These are phyloP conservation scores for Cadophora luteo-olivacea DNA, from an alignment of 2,329 filamentous ascomycete species.

Conservation along the genomic window DNA sequence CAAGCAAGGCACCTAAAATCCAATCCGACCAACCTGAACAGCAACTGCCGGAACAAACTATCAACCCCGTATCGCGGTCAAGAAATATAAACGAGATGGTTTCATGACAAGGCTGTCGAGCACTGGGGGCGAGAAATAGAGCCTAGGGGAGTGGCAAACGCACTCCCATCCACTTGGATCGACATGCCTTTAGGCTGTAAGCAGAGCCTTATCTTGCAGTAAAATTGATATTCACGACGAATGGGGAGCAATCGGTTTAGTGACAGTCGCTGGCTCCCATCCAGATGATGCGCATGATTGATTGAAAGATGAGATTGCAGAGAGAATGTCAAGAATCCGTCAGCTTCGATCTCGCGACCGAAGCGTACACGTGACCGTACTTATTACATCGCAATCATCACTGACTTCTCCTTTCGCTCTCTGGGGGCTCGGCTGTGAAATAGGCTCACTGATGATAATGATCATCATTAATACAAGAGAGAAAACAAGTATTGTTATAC, in stretches of 20 bases:
- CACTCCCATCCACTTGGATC: neutral
- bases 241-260: neutral
- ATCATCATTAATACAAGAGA: too few species aligned
- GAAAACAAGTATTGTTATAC: too few species aligned
- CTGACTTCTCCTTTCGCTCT: too few species aligned
- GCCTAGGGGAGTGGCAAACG: neutral
- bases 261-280: neutral
- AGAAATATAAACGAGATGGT: neutral
- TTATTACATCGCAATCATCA: too few species aligned
- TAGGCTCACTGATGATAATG: too few species aligned
- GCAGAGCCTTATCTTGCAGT: neutral
- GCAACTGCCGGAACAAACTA: neutral
- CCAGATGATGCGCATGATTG: neutral
- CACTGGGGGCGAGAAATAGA: neutral
- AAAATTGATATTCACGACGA: neutral
- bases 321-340: too few species aligned
- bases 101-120: neutral
- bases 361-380: neutral
- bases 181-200: slow-evolving; percentile 4
- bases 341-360: too few species aligned
- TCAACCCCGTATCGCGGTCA: neutral
- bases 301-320: too few species aligned
- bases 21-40: neutral
- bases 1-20: too few species aligned
- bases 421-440: too few species aligned